A percentile compares a stretch with the other conserved stretches of the same genome.
phyloP scores from a whole-genome alignment of 148 eudicot species.

The Spergularia bocconei region DNA sequence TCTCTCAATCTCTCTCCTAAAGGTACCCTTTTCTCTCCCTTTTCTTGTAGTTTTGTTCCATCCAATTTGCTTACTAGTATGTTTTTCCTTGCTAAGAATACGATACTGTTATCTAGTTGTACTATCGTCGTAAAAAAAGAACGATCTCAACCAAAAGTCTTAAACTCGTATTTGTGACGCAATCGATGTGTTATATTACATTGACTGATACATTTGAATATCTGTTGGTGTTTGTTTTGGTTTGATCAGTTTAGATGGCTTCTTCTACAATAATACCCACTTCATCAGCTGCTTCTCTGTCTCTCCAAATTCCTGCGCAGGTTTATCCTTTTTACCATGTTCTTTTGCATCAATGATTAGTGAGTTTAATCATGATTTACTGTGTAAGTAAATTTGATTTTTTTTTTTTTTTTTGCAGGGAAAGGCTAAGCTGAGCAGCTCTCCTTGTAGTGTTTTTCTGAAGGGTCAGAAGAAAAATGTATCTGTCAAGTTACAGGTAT shows the following conservation, averaged over 20 bases:
- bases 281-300: constrained; percentile 40
- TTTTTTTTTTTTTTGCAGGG: constrained; percentile 37
- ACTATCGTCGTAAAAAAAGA: too few relatives aligned
- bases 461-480: constrained; percentile 42
- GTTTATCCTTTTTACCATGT: constrained; percentile 24
- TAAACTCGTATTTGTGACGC: too few relatives aligned
- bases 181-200: background rate
- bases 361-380: too few relatives aligned
- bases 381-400: background rate
- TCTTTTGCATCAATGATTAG: background rate
- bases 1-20: background rate
- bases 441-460: constrained; percentile 37
- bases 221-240: background rate
- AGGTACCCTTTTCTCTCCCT: background rate
- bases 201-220: background rate
- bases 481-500: constrained; percentile 52
- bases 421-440: constrained; percentile 40
- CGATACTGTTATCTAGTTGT: too few relatives aligned
- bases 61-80: too few relatives aligned
- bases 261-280: constrained; percentile 54
- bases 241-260: constrained; percentile 40
- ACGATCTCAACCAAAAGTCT: too few relatives aligned
- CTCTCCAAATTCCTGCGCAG: constrained; percentile 47
- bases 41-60: too few relatives aligned
- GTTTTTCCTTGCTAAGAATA: too few relatives aligned